Conservation (phyloP, 2,329 filamentous ascomycete species). For the Aspergillus brunneoviolaceus region DNA sequence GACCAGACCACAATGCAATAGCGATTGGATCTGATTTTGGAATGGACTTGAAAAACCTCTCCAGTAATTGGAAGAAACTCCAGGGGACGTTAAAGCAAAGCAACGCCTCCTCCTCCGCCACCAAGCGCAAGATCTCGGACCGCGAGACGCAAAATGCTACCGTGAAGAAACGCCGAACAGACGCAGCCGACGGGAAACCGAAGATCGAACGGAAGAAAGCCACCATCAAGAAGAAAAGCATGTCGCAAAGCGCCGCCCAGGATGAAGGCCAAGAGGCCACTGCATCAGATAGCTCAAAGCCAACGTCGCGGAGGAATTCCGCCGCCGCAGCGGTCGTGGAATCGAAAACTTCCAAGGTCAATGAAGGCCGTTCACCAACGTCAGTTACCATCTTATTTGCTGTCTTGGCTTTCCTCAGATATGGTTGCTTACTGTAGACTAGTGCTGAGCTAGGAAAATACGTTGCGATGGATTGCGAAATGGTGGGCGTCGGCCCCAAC, state of each 20-base stretch:
- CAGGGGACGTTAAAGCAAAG: slow-evolving; percentile 46
- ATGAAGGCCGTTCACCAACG: slow-evolving; percentile 59
- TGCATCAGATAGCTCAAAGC: slow-evolving; percentile 64
- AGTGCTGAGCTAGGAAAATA: slow-evolving; percentile 80
- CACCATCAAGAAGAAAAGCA: slow-evolving; percentile 32
- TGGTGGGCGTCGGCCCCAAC: slow-evolving; percentile 76
- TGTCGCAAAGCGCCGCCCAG: slow-evolving; percentile 26
- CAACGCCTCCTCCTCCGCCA: slow-evolving; percentile 15
- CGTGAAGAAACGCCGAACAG: slow-evolving; percentile 35
- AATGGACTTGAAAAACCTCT: slow-evolving; percentile 48
- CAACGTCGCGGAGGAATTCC: slow-evolving; percentile 62
- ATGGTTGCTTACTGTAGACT: slow-evolving; percentile 29
- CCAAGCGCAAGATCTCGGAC: slow-evolving; percentile 37
- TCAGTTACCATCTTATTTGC: slow-evolving; percentile 25
- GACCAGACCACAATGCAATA: slow-evolving; percentile 24
- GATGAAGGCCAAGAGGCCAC: slow-evolving; percentile 43
- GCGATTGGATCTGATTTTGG: slow-evolving; percentile 19
- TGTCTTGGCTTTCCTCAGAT: slow-evolving; percentile 11
- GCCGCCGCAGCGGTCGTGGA: slow-evolving; percentile 51
- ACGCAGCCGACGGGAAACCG: slow-evolving; percentile 21
- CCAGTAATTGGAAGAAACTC: slow-evolving; percentile 53
- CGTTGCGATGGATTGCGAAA: slow-evolving; percentile 92
- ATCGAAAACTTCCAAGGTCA: slow-evolving; percentile 53
- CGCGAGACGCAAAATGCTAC: slow-evolving; percentile 30
- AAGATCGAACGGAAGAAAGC: slow-evolving; percentile 22